Base-by-base conservation (phyloP, 140 eudicot species). In the Flaveria floridana region DNA sequence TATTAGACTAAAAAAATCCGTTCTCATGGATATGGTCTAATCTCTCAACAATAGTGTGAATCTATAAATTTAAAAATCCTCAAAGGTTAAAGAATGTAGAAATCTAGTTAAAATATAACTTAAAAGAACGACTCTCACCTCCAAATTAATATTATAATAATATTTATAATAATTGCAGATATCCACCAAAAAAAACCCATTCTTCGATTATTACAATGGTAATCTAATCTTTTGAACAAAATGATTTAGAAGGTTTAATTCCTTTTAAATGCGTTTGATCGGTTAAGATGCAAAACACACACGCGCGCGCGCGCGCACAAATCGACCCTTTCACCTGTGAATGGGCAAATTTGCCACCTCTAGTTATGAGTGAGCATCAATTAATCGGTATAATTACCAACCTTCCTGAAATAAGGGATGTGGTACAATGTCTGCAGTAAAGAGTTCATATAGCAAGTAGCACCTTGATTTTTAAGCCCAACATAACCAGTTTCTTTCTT, bases 371-470 rank as follows among this genome's bases (percentile, higher is more conserved):
- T 46, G 42, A 63, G 19, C 72, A 20, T 78, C 39, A 20, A 78
- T 53, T 58, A n/a, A 62, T 1, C 10, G 53, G 63, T 51, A 72
- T 57, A 15, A 59, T 58, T 30, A 70, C 88, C 50, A 76, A 89
- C 97, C 97, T 92, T 92, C 80, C 97, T 89, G 79, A 92, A 92
- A 79, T 92, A 89, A 70, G 97, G 96, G 82, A 92, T 89, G 86
- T 92, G 97, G 79, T 89, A 92, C 59, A 92, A 66, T 47, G 96
- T 89, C 84, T 91, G 97, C 52, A 91, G 96, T 71, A 91, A 96
- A 73, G 97, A 92, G 74, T 92, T 92, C 97, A 92, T 92, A 46
- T 92, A 92, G 75, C 97, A 92, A 41, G 97, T 92, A 12, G 97
- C 97, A 69, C 97, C 97, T 76, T 92, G 97, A 76, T 92, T 92